These are phyloP conservation scores for Colletotrichum musicola DNA, from an alignment of 2,329 filamentous ascomycete genomes.

Conservation along the genomic window DNA sequence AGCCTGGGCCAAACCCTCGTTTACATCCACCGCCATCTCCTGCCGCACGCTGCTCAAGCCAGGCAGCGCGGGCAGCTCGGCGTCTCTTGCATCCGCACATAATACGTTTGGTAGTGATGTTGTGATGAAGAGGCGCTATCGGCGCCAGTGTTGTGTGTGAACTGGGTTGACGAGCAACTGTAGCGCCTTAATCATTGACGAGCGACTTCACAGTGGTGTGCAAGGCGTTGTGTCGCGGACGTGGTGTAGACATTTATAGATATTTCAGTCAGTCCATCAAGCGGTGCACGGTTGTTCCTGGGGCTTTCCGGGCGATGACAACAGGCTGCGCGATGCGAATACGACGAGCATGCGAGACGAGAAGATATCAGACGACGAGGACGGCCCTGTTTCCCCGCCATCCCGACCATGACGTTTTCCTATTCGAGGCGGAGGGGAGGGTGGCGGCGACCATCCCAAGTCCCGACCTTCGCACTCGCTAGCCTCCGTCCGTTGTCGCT, in stretches of 20 bases:
- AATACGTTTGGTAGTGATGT: neutral
- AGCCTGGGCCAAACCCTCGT: constrained; percentile 4
- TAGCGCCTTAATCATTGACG: neutral
- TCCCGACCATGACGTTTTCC: neutral
- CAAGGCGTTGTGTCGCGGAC: no score
- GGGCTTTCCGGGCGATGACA: constrained; percentile 6
- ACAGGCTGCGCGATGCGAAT: constrained; percentile 4
- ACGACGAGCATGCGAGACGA: constrained; percentile 6
- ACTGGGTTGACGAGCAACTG: neutral
- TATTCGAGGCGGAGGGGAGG: neutral
- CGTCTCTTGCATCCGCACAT: constrained; percentile 31
- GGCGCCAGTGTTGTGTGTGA: neutral
- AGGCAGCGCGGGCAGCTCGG: constrained; percentile 32
- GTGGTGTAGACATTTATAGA: neutral
- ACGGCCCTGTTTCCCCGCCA: neutral
- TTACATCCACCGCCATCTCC: constrained; percentile 15
- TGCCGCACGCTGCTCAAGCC: constrained; percentile 29
- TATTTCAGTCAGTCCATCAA: neutral
- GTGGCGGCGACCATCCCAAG: neutral
- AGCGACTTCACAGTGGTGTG: no score
- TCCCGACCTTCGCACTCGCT: constrained; percentile 24
- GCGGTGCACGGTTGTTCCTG: constrained; percentile 1
- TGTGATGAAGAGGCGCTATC: neutral
- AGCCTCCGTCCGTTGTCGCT: neutral
- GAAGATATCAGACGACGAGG: constrained; percentile 11